phyloP scores from a whole-genome alignment of 2,329 filamentous ascomycete species.

The Fusarium floridanum region DNA sequence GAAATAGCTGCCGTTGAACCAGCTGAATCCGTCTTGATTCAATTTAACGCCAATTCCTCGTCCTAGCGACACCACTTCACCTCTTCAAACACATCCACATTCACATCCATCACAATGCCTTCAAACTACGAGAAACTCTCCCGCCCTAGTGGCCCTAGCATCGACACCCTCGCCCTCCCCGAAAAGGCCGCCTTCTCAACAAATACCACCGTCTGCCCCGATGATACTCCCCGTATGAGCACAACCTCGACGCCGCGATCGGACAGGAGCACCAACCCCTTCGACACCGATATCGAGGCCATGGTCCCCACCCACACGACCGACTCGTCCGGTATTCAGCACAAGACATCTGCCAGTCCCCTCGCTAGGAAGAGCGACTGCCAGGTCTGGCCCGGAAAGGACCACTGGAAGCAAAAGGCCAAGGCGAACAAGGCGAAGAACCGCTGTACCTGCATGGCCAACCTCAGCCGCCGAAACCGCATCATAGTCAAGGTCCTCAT shows the following conservation, averaged over 20 bases:
- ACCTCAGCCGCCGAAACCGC: constrained; percentile 66
- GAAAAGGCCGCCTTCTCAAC: constrained; percentile 49
- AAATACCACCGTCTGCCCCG: constrained; percentile 38
- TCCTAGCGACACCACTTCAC: background rate
- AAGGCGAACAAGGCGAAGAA: constrained; percentile 67
- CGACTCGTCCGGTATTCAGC: constrained; percentile 44
- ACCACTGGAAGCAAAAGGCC: constrained; percentile 71
- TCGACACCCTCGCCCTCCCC: constrained; percentile 44
- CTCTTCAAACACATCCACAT: background rate
- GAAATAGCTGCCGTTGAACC: constrained; percentile 14
- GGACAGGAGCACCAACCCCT: constrained; percentile 61
- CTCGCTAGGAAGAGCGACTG: constrained; percentile 59
- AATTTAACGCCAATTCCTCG: background rate
- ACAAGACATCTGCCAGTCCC: constrained; percentile 48
- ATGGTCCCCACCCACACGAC: constrained; percentile 54
- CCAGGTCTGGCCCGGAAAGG: constrained; percentile 71
- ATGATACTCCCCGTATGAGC: constrained; percentile 49
- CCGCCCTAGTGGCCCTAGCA: constrained; percentile 39
- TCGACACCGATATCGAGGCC: constrained; percentile 70
- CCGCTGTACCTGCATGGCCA: constrained; percentile 65
- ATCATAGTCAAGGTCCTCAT: constrained; percentile 68
- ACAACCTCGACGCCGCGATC: constrained; percentile 61
- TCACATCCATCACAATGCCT: constrained; percentile 41
- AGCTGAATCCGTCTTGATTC: background rate
- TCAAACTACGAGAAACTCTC: constrained; percentile 45